A percentile compares a stretch with the other conserved stretches of the same genome.
phyloP scores from a whole-genome alignment of 169 alveolate species.

The Plasmodium cynomolgi region DNA sequence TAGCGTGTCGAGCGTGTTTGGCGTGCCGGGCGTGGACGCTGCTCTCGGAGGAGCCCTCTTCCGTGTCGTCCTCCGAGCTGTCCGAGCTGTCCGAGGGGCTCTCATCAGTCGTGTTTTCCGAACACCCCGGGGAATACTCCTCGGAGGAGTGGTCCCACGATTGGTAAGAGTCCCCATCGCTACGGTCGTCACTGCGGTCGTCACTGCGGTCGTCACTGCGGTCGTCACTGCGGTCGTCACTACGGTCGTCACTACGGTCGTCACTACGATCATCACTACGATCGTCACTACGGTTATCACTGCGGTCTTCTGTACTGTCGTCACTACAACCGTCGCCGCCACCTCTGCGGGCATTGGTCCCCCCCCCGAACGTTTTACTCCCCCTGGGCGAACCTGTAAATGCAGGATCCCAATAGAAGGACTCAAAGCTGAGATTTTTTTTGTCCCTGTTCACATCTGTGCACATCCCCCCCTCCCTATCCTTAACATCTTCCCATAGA shows the following conservation, averaged over 20 bases:
- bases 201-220: not conserved
- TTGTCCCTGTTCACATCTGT: constrained; percentile 69
- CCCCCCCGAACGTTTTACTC: not conserved
- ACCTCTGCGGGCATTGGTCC: not conserved
- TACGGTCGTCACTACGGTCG: not conserved
- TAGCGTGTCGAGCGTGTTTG: no score
- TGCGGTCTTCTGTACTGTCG: no score
- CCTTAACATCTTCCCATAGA: constrained; percentile 8
- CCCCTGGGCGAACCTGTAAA: not conserved
- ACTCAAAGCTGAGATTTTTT: not conserved
- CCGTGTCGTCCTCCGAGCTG: not conserved
- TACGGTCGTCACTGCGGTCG: not conserved
- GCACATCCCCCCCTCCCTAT: constrained; percentile 55
- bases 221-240: not conserved
- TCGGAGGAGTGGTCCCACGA: not conserved
- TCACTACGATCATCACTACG: not conserved
- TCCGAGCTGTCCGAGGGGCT: not conserved
- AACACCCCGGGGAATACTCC: not conserved
- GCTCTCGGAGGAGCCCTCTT: not conserved
- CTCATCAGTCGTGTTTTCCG: not conserved
- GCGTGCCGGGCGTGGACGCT: not conserved
- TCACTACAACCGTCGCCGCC: not conserved
- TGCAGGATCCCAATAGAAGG: constrained; percentile 18
- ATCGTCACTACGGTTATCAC: not conserved
- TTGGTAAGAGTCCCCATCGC: not conserved